Base-by-base conservation (phyloP, 495 filamentous ascomycete genomes). In the Aspergillus taichungensis region DNA sequence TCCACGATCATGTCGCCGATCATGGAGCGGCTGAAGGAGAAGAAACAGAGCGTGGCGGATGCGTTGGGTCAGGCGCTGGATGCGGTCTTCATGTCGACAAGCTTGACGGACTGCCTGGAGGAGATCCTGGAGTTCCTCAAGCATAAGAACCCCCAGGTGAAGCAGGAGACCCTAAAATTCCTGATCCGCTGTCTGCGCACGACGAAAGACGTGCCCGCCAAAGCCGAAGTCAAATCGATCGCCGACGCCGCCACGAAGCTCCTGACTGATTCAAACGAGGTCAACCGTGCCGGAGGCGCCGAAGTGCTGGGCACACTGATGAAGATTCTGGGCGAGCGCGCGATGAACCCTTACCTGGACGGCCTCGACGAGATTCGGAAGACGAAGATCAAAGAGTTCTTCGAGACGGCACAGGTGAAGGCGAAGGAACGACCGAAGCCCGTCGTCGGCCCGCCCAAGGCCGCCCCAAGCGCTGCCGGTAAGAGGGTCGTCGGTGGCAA, bases 291-390 rank as follows among this genome's bases (percentile, higher is more conserved):
- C 32, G 87, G 87, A 35, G 92, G 87, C 56, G 89, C 90, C 9
- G 94, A 99, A 56, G 79, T 88, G 30, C 70, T 99, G 12, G 94
- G 94, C 49, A 95, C 89, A 0, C 62, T 99, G 51, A 96, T 96
- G 92, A 97, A 96, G 73, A 97, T 99, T 38, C 84, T 96, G 72
- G 91, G 94, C 35, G 94, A 99, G 58, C 78, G 92, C 34, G 84
- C 83, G n/a, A 99, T 97, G 92, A 86, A 83, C 35, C 86, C 88
- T 6, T 88, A 94, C 59, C 67, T 99, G n/a, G 90, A 97, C 50
- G 88, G 87, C 0, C 68, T 99, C 11, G 94, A 99, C 57, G 92
- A 99, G 18, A 95, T 97, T 45, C 77, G 89, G 43, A 97, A 95
- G 68, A 84, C 77, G 14, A 99, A 96, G 67, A 85, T 96, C 60